Percentiles rank a stretch among this genome's conserved stretches.
Conservation (phyloP, 2,329 filamentous ascomycete genomes). For the Aspergillus sp. region DNA sequence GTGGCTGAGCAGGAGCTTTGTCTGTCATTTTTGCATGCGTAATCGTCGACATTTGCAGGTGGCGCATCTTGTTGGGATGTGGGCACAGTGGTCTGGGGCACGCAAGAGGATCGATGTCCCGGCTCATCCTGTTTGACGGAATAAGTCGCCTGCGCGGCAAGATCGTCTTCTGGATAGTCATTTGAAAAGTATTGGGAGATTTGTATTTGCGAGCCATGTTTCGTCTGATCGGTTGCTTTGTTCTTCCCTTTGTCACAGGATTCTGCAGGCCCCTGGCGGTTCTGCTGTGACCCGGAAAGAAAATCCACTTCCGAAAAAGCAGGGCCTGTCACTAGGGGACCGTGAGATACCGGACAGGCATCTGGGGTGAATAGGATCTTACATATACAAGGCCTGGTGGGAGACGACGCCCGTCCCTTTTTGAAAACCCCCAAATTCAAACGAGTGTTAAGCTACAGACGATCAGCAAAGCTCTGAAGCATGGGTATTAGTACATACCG, state of each 20-base stretch:
- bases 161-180: neutral
- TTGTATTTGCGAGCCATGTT: neutral
- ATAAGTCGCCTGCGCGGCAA: neutral
- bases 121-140: too few relatives aligned
- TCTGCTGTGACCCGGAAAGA: slow-evolving; percentile 5
- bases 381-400: slow-evolving; percentile 16
- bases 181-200: slow-evolving; percentile 1
- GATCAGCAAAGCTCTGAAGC: slow-evolving; percentile 1
- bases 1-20: neutral
- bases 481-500: slow-evolving; percentile 31
- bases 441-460: slow-evolving; percentile 15
- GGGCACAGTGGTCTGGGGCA: too few relatives aligned
- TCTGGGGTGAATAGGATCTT: slow-evolving; percentile 1
- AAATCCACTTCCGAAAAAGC: slow-evolving; percentile 19
- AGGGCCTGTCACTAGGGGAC: slow-evolving; percentile 8
- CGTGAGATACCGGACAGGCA: neutral
- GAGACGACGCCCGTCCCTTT: slow-evolving; percentile 28
- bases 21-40: too few relatives aligned
- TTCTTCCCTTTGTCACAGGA: neutral
- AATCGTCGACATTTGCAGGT: too few relatives aligned
- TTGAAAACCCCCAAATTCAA: slow-evolving; percentile 26
- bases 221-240: neutral
- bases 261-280: neutral
- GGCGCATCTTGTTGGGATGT: too few relatives aligned
- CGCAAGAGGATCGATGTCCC: too few relatives aligned